phyloP scores from a whole-genome alignment of 306 rosid species.

The Inga leiocalycina region DNA sequence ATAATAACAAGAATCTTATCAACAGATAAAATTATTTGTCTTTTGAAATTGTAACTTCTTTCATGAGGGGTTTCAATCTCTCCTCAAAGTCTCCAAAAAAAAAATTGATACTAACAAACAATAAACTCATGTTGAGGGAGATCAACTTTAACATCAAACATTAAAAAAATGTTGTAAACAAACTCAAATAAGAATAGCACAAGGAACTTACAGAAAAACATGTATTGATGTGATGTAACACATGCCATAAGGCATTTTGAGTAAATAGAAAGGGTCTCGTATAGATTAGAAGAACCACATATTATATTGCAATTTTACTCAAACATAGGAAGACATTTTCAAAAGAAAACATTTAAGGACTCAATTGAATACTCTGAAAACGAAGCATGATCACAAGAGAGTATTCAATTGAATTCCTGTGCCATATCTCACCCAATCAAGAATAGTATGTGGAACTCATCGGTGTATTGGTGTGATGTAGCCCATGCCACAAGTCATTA shows the following conservation, averaged over 20 bases:
- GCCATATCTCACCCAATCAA: too few relatives aligned
- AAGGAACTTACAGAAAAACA: not conserved
- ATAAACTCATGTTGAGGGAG: constrained; percentile 90
- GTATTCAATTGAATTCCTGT: not conserved
- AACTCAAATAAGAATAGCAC: too few relatives aligned
- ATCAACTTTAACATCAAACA: constrained; percentile 39
- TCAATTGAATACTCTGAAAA: not conserved
- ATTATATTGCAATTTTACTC: not conserved
- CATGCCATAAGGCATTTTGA: constrained; percentile 13
- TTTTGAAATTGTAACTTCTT: constrained; percentile 87
- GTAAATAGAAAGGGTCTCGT: constrained; percentile 2
- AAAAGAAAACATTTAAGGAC: not conserved
- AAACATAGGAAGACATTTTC: not conserved
- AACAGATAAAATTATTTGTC: constrained; percentile 83
- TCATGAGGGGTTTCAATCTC: constrained; percentile 88
- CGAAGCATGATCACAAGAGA: not conserved
- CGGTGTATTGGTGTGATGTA: too few relatives aligned
- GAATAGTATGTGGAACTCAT: too few relatives aligned
- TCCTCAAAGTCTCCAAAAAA: constrained; percentile 92
- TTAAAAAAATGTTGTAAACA: too few relatives aligned
- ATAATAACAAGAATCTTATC: constrained; percentile 97
- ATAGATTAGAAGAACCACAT: not conserved
- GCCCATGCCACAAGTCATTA: too few relatives aligned
- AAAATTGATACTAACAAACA: constrained; percentile 88
- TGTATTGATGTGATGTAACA: not conserved